Percentiles rank a stretch among this genome's conserved stretches.
Conservation (phyloP, 306 rosid genomes). For the Casuarina cunninghamiana region DNA sequence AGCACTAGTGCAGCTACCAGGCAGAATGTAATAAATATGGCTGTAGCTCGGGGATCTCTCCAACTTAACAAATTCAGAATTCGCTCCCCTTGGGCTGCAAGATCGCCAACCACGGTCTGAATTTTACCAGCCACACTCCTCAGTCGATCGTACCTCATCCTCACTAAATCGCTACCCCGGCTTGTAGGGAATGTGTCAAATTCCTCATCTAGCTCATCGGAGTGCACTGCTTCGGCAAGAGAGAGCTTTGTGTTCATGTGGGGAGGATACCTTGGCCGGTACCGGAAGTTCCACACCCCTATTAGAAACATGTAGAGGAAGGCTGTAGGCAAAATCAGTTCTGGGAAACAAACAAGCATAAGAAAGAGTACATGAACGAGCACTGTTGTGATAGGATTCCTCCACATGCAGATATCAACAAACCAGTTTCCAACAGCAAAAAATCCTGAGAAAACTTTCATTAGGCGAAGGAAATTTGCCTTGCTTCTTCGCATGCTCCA, state of each 20-base stretch:
- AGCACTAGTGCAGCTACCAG: constrained; percentile 36
- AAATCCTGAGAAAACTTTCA: constrained; percentile 49
- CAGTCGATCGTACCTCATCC: constrained; percentile 56
- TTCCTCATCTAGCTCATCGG: constrained; percentile 58
- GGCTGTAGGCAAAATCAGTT: constrained; percentile 47
- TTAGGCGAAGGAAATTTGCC: constrained; percentile 45
- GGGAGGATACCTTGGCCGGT: constrained; percentile 55
- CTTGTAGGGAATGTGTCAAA: constrained; percentile 54
- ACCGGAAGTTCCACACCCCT: constrained; percentile 56
- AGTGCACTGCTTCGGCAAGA: constrained; percentile 45
- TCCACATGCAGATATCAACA: constrained; percentile 52
- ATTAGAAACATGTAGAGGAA: constrained; percentile 57
- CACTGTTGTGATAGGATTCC: constrained; percentile 46
- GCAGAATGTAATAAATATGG: constrained; percentile 44
- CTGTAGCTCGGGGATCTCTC: constrained; percentile 52
- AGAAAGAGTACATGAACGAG: constrained; percentile 54
- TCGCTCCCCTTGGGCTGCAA: constrained; percentile 60
- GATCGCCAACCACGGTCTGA: constrained; percentile 50
- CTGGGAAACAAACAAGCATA: constrained; percentile 56
- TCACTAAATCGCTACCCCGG: constrained; percentile 35
- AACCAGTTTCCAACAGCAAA: constrained; percentile 51
- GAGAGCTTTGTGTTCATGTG: constrained; percentile 57
- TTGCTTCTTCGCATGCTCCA: constrained; percentile 63
- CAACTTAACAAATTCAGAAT: constrained; percentile 45
- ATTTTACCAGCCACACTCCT: constrained; percentile 55